Evolutionary conservation across 2,329 filamentous ascomycete species (phyloP).

Genomic region (Domatiomyces globalis): DNA sequence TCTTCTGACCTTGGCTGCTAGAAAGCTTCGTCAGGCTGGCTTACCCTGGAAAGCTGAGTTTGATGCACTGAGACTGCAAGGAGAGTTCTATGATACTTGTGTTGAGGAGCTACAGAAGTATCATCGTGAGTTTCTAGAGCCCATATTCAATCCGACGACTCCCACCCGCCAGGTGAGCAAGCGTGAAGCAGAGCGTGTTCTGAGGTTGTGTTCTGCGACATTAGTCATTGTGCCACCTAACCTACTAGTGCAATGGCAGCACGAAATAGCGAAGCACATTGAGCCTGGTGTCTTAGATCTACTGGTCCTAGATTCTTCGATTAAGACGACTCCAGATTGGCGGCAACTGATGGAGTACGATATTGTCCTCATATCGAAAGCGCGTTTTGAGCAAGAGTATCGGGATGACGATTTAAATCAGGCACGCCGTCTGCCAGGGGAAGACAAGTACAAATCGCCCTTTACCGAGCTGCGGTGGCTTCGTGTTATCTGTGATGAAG

Average conservation of each 20-base stretch:
- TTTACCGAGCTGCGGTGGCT: constrained; percentile 67
- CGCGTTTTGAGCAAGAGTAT: constrained; percentile 56
- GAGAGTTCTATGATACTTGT: constrained; percentile 41
- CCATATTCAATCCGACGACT: constrained; percentile 28
- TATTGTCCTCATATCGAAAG: constrained; percentile 62
- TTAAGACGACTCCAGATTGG: constrained; percentile 41
- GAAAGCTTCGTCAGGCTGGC: constrained; percentile 49
- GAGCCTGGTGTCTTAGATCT: constrained; percentile 44
- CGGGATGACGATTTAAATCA: constrained; percentile 37
- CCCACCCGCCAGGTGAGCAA: constrained; percentile 23
- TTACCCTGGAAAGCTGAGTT: constrained; percentile 59
- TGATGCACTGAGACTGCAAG: constrained; percentile 34
- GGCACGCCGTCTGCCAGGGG: constrained; percentile 31
- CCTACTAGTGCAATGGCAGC: constrained; percentile 67
- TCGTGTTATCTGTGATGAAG: constrained; percentile 82
- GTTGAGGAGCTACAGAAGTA: constrained; percentile 43
- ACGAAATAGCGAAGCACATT: constrained; percentile 69
- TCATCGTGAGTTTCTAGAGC: constrained; percentile 45
- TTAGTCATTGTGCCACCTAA: constrained; percentile 74
- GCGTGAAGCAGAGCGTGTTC: constrained; percentile 18
- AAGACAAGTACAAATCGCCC: constrained; percentile 41
- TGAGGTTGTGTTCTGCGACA: constrained; percentile 55
- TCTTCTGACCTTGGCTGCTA: constrained; percentile 62
- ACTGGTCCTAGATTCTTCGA: constrained; percentile 44
- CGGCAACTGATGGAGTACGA: constrained; percentile 53